Evolutionary conservation across 768 basidiomycete species (phyloP).

Genomic region (Tricholoma bakamatsutake): DNA sequence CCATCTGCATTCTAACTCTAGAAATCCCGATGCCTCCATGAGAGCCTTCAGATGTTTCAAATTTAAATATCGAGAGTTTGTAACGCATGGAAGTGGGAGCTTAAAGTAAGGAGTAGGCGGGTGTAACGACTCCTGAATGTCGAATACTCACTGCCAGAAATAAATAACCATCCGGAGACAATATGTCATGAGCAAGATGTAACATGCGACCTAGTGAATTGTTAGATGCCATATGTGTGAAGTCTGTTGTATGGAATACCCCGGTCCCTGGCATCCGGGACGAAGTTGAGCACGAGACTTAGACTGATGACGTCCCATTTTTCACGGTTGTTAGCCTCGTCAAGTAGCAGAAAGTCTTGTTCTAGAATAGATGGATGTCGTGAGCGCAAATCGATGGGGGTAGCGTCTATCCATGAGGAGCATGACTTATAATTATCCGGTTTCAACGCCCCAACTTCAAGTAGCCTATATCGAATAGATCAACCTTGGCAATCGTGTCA

Average conservation of each 20-base stretch:
- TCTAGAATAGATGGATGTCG: constrained; percentile 77
- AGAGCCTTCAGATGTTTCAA: constrained; percentile 49
- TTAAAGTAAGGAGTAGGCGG: constrained; percentile 20
- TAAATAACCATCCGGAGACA: constrained; percentile 49
- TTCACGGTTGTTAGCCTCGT: constrained; percentile 38
- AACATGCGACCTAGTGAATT: constrained; percentile 62
- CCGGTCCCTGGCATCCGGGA: constrained; percentile 67
- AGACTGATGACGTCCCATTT: constrained; percentile 81
- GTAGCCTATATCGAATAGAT: constrained; percentile 43
- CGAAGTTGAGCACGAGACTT: constrained; percentile 88
- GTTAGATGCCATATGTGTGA: not conserved
- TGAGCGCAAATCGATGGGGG: constrained; percentile 80
- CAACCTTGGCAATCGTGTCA: not conserved
- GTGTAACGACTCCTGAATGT: not conserved
- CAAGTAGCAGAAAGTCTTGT: constrained; percentile 78
- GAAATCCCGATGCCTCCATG: constrained; percentile 63
- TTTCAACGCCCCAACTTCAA: constrained; percentile 86
- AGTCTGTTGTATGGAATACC: constrained; percentile 36
- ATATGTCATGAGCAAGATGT: constrained; percentile 48
- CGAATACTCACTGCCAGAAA: constrained; percentile 62
- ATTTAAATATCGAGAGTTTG: constrained; percentile 81
- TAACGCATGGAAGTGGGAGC: constrained; percentile 82
- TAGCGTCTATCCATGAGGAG: constrained; percentile 63
- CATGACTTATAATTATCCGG: constrained; percentile 75
- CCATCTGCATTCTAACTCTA: constrained; percentile 52